Conservation (phyloP, 2,329 filamentous ascomycete genomes). For the Sclerotinia nivalis region DNA sequence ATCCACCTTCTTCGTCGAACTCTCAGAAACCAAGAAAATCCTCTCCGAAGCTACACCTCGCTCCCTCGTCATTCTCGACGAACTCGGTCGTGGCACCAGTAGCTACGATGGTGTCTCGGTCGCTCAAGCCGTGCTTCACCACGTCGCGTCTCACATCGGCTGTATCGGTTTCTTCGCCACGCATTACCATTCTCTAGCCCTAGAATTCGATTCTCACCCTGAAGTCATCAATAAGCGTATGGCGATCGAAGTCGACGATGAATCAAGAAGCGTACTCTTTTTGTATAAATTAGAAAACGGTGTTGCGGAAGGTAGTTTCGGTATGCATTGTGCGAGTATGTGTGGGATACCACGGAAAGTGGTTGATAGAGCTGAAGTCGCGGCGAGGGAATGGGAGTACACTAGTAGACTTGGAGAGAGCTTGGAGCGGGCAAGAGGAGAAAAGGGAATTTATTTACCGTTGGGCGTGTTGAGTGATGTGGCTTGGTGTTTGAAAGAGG, state of each 20-base stretch:
- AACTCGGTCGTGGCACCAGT: constrained; percentile 90
- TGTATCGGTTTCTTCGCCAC: constrained; percentile 97
- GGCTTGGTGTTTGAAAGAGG: constrained; percentile 69
- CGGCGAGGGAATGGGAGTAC: constrained; percentile 92
- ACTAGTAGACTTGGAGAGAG: constrained; percentile 85
- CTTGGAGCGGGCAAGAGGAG: constrained; percentile 52
- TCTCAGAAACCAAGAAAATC: constrained; percentile 98
- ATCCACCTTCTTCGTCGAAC: constrained; percentile 96
- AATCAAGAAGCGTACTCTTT: constrained; percentile 86
- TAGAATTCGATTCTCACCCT: constrained; percentile 86
- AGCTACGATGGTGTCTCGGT: constrained; percentile 97
- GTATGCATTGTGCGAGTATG: constrained; percentile 99
- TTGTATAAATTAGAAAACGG: constrained; percentile 91
- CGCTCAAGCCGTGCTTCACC: constrained; percentile 94
- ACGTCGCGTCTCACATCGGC: constrained; percentile 88
- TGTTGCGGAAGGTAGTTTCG: constrained; percentile 93
- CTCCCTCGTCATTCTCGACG: constrained; percentile 93
- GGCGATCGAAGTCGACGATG: constrained; percentile 91
- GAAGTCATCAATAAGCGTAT: constrained; percentile 86
- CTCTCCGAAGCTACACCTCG: constrained; percentile 89
- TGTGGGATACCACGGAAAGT: constrained; percentile 85
- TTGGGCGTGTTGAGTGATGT: constrained; percentile 87
- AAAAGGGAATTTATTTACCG: constrained; percentile 74
- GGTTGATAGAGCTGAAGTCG: constrained; percentile 82
- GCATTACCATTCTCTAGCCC: constrained; percentile 91